phyloP scores from a whole-genome alignment of 179 eudicot genomes.

The Camellia oleifera region DNA sequence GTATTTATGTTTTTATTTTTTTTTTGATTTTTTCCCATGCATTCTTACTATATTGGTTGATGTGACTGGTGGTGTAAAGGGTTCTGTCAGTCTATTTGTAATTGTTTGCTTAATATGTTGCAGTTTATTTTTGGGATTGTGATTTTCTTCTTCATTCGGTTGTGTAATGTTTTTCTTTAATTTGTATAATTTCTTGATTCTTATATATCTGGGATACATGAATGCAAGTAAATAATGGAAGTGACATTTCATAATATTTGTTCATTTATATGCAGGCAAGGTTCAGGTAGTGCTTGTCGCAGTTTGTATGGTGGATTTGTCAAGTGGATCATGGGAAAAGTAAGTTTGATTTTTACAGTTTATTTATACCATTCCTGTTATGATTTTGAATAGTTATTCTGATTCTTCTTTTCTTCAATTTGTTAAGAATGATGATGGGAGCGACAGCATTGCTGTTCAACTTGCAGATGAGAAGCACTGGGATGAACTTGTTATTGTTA shows the following conservation, averaged over 20 bases:
- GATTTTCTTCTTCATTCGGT: not conserved
- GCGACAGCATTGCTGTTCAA: conserved; percentile 93
- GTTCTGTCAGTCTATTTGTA: not conserved
- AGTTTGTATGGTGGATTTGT: conserved; percentile 94
- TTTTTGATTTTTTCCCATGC: not conserved
- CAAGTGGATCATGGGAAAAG: conserved; percentile 96
- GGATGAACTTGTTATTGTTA: conserved; percentile 92
- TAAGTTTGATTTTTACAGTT: conserved; percentile 27
- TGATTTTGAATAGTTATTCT: conserved; percentile 10
- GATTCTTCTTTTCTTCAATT: conserved; percentile 19
- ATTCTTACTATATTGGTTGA: not conserved
- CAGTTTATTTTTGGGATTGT: not conserved
- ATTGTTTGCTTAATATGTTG: not conserved
- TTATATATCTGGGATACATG: not conserved
- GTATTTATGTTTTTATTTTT: not conserved
- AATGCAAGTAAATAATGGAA: conserved; percentile 4
- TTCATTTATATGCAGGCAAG: conserved; percentile 61
- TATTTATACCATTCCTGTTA: not conserved
- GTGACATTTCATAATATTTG: conserved; percentile 7
- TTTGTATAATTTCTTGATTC: not conserved
- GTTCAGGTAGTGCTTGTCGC: conserved; percentile 99
- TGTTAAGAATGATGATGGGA: conserved; percentile 71
- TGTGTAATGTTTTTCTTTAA: not conserved
- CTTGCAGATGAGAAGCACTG: conserved; percentile 95
- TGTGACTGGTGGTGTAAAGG: not conserved